Evolutionary conservation across 2,329 filamentous ascomycete species (phyloP).

Genomic region (Fusarium sp.): DNA sequence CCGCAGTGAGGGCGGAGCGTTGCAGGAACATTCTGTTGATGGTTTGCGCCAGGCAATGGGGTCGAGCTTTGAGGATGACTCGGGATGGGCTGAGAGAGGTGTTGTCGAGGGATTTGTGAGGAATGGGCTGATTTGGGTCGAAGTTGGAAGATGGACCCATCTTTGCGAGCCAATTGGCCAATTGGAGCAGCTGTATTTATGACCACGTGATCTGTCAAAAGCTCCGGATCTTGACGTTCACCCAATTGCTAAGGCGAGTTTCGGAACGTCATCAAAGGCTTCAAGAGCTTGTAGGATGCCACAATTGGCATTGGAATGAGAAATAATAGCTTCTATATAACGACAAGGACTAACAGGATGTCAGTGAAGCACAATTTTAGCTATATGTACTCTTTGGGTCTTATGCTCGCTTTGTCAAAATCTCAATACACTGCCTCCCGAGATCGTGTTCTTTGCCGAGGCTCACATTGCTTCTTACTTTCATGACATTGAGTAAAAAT

Average conservation of each 20-base stretch:
- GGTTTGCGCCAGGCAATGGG: conserved; percentile 39
- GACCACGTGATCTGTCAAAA: conserved; percentile 48
- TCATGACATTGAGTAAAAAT: background rate
- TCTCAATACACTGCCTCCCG: background rate
- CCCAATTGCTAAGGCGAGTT: conserved; percentile 28
- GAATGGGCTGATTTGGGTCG: conserved; percentile 58
- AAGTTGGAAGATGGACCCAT: conserved; percentile 48
- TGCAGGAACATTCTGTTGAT: conserved; percentile 66
- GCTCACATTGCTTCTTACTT: background rate
- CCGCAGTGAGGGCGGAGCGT: conserved; percentile 69
- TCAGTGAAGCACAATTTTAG: background rate
- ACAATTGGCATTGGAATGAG: background rate
- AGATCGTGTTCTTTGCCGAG: background rate
- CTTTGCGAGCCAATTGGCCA: conserved; percentile 50
- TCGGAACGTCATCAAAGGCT: conserved; percentile 25
- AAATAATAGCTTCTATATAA: background rate
- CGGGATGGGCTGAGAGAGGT: conserved; percentile 42
- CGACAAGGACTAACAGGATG: fast-evolving
- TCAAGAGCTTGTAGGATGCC: conserved; percentile 1
- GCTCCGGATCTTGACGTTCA: conserved; percentile 25
- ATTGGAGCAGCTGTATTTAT: conserved; percentile 40
- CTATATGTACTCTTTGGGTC: background rate
- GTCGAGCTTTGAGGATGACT: conserved; percentile 37
- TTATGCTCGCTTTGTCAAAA: background rate
- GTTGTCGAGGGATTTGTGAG: conserved; percentile 59